Evolutionary conservation across 257 asterid species (phyloP).

Genomic region (Capsicum baccatum): DNA sequence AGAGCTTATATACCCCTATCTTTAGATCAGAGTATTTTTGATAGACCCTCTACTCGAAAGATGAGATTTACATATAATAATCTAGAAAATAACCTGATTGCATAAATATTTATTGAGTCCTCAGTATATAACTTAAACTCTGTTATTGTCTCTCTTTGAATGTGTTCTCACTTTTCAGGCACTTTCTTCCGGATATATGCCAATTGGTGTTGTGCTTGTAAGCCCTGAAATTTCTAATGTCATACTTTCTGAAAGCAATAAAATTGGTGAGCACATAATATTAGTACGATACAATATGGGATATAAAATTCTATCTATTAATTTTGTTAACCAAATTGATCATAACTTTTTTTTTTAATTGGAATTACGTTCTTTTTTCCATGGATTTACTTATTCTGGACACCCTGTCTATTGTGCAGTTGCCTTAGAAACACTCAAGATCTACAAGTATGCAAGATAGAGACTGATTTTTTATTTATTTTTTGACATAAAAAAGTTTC

Average conservation of each 20-base stretch:
- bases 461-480: background rate
- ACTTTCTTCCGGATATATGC: conserved; percentile 92
- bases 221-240: conserved; percentile 78
- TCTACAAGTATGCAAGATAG: conserved; percentile 65
- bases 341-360: background rate
- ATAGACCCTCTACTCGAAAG: too few species aligned
- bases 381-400: conserved; percentile 98
- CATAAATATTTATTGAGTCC: too few species aligned
- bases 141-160: background rate
- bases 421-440: conserved; percentile 82
- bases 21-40: too few species aligned
- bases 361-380: conserved; percentile 69
- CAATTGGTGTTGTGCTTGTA: conserved; percentile 90
- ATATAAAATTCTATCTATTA: too few species aligned
- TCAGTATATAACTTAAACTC: background rate
- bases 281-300: background rate
- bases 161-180: conserved; percentile 51
- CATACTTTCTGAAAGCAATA: conserved; percentile 79
- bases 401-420: conserved; percentile 97
- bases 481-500: too few species aligned
- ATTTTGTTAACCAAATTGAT: background rate
- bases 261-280: conserved; percentile 59
- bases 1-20: too few species aligned
- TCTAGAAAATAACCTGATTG: too few species aligned
- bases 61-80: too few species aligned